Base-by-base conservation (phyloP, 2,329 filamentous ascomycete species). In the Xylaria hypoxylon region DNA sequence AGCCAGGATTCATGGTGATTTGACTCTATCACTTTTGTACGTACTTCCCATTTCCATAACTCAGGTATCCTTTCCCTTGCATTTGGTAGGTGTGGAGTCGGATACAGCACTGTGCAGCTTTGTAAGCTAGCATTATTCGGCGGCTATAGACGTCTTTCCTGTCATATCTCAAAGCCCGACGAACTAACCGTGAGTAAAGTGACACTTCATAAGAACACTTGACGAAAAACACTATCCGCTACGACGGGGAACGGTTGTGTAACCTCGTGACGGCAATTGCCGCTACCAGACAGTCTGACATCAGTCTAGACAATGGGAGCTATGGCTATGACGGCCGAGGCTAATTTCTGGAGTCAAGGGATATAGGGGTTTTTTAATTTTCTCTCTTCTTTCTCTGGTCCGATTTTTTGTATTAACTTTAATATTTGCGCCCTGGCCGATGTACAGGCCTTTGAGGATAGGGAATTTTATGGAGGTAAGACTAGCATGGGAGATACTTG, bases 1-100 rank as follows among this genome's bases (percentile, higher is more conserved):
- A 84, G 92, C 92, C 22, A 90, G 90, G 79, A 94, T 96, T 71
- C 89, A 94, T 74, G 93, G 93, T 75, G 93, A 96, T 81, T 80
- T 96, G 70, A 94, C 92, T 38, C 80, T 72, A 4, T 62, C 70
- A 7, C 69, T 72, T 31, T 70, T 72, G 70, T 72, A 71, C 28
- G 70, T 69, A 40, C 50, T 48, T 22, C 50, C 45, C 57, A 48
- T 52, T 56, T 69, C 66, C 69, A 70, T 50, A 66, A 48, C 48
- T 15, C 51, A n/a, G 13, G 70, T 57, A 63, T 45, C 50, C 8
- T 60, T 3, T 33, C 38, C 35, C 13, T 22, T 31, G 19, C 2
- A 6, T 3, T 45, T 7, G 7, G 22, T 28, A 13, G 19, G 35
- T 33, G 26, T n/a, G 8, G 28, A 13, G 28, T 35, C 24, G 10